Evolutionary conservation across 2,329 filamentous ascomycete species (phyloP).

Genomic region (Scedosporium boydii): DNA sequence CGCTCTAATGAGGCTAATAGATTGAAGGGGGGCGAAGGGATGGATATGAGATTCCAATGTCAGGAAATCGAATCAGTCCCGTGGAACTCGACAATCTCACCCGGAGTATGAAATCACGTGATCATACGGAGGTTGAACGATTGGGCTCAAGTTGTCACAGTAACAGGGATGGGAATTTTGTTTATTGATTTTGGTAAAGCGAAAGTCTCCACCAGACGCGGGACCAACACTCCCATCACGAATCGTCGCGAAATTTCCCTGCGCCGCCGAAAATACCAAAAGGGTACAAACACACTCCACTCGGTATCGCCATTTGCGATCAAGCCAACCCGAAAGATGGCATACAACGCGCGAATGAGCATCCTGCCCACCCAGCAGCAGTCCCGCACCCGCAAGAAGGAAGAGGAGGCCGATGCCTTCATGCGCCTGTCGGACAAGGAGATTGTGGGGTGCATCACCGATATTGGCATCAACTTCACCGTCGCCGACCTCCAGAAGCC

Average conservation of each 20-base stretch:
- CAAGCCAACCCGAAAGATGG: constrained; percentile 28
- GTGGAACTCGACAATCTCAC: too few relatives aligned
- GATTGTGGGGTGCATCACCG: constrained; percentile 93
- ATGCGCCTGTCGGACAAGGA: constrained; percentile 60
- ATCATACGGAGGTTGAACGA: background rate
- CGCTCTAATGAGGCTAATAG: background rate
- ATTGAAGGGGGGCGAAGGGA: background rate
- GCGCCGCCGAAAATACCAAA: background rate
- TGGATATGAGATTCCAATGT: background rate
- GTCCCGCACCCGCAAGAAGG: constrained; percentile 46
- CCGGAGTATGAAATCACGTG: background rate
- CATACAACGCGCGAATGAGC: constrained; percentile 51
- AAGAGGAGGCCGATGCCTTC: constrained; percentile 49
- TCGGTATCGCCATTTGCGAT: background rate
- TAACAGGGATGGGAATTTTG: background rate
- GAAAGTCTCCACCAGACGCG: background rate
- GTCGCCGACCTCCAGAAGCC: constrained; percentile 85
- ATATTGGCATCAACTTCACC: constrained; percentile 86
- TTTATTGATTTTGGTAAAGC: background rate
- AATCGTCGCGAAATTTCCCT: background rate
- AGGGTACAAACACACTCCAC: background rate
- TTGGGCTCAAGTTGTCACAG: background rate
- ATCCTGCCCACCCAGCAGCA: constrained; percentile 47
- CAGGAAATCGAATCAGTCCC: too few relatives aligned
- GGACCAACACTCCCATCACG: background rate